Percentiles rank a stretch among this genome's conserved stretches.
These are phyloP conservation scores for Zasmidium cellare DNA, from an alignment of 2,329 filamentous ascomycete species.

Conservation along the genomic window DNA sequence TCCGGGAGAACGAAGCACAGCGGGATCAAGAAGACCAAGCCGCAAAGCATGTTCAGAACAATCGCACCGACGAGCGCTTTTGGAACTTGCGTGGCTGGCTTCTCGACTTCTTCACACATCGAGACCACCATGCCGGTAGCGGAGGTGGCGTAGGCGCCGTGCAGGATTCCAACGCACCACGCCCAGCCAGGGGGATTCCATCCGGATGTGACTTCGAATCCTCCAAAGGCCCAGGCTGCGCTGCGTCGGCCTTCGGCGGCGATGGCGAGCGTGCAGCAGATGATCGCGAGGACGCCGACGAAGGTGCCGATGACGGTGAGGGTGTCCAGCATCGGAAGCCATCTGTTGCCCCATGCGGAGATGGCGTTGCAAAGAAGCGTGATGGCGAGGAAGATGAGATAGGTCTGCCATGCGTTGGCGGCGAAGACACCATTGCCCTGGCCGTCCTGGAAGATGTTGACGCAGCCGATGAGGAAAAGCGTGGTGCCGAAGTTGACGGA, in stretches of 20 bases:
- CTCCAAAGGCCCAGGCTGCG: conserved; percentile 64
- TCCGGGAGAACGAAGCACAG: conserved; percentile 69
- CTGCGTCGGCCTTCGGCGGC: conserved; percentile 67
- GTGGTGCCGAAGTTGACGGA: conserved; percentile 76
- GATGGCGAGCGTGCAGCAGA: conserved; percentile 62
- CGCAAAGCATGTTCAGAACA: conserved; percentile 65
- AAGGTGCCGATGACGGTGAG: conserved; percentile 76
- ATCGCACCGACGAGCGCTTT: conserved; percentile 69
- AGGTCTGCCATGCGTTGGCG: conserved; percentile 47
- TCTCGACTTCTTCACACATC: conserved; percentile 72
- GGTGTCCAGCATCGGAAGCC: conserved; percentile 64
- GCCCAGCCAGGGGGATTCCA: conserved; percentile 70
- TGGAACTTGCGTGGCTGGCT: conserved; percentile 67
- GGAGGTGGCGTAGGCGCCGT: conserved; percentile 72
- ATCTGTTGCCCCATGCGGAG: conserved; percentile 54
- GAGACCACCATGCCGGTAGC: conserved; percentile 79
- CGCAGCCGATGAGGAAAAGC: conserved; percentile 54
- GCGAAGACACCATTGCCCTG: conserved; percentile 48
- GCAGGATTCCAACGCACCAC: conserved; percentile 70
- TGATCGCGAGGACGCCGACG: conserved; percentile 65
- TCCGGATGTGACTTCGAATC: conserved; percentile 68
- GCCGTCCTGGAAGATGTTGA: conserved; percentile 55
- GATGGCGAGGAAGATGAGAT: conserved; percentile 51
- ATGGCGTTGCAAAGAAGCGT: conserved; percentile 53
- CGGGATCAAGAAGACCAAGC: conserved; percentile 68